Percentiles rank a stretch among this genome's conserved stretches.
Conservation (phyloP, 176 grass and related monocot species). For the Raddia distichophylla region DNA sequence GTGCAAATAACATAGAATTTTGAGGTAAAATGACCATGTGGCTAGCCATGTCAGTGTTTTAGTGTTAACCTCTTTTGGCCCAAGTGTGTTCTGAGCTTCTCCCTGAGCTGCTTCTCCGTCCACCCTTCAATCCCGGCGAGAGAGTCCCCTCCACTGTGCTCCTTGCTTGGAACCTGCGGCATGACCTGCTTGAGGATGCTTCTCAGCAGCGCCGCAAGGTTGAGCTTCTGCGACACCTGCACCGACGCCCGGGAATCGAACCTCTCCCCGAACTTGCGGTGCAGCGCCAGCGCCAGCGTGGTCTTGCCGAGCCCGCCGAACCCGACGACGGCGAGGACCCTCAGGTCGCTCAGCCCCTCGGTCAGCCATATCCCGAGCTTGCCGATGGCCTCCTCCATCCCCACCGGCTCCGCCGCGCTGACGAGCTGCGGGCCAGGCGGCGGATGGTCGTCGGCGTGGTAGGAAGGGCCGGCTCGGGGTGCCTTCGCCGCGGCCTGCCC, state of each 20-base stretch:
- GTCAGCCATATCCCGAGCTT: neutral
- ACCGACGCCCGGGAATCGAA: neutral
- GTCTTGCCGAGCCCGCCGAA: conserved; percentile 33
- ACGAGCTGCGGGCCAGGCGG: neutral
- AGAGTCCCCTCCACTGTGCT: no score
- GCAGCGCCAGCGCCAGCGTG: conserved; percentile 1
- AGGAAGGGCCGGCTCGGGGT: neutral
- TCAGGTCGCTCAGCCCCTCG: neutral
- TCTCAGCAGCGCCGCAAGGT: neutral
- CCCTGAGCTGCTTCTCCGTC: neutral
- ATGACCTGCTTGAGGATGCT: neutral
- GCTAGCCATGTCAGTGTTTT: no score
- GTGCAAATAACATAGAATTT: no score
- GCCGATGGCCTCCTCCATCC: neutral
- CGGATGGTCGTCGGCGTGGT: neutral
- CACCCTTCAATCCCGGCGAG: neutral
- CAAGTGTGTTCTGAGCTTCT: neutral
- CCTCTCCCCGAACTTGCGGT: neutral
- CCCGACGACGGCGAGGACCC: neutral
- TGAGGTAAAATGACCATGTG: no score
- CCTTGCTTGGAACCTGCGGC: neutral
- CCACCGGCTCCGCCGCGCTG: neutral
- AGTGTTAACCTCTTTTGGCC: neutral
- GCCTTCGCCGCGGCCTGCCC: neutral
- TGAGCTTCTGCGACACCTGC: conserved; percentile 9